Base-by-base conservation (phyloP, 2,329 filamentous ascomycete species). In the Aspergillus glaucus region DNA sequence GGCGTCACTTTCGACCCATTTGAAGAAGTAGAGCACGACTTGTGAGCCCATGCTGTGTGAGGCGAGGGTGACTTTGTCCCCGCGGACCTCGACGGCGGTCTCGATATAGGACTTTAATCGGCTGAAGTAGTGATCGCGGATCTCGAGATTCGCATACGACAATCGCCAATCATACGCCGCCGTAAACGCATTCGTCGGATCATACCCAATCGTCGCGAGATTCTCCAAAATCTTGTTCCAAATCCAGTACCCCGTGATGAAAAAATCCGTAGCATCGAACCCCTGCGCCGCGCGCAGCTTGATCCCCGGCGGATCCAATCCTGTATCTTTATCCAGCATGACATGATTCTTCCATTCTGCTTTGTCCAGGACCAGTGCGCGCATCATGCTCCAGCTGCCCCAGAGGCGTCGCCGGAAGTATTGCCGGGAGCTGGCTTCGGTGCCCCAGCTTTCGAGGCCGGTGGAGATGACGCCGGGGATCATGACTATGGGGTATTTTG, bases 301-400 rank as follows among this genome's bases (percentile, higher is more conserved):
- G 60, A 97, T 82, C 10, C 85, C 84, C 0, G 90, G 88, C 1
- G 93, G 93, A 66, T 98, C 93, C 19, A 98, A 75, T 0, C 93
- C 93, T 0, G 92, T 96, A 34, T 82, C 70, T 67, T 92, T 91
- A 69, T 98, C 93, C 9, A 98, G 79, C 91, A 97, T 97, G 58
- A 98, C 88, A 66, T 98, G 93, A 61, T 77, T 85, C 75, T 96
- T 98, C 93, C 93, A 98, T 30, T 81, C 79, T 24, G 94, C 85
- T 70, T 97, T 96, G 68, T 97, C 93, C 61, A 95, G 72, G 1
- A 98, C 88, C 55, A 98, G 73, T 0, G 93, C 92, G 44, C 86
- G 81, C 90, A 98, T 96, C 93, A 98, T 98, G 55, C 82, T 95
- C 93, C 94, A 98, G 58, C 89, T 95, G 4, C 93, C 93, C 93